Conservation (phyloP, 768 basidiomycete species). For the Boletus huronensis region DNA sequence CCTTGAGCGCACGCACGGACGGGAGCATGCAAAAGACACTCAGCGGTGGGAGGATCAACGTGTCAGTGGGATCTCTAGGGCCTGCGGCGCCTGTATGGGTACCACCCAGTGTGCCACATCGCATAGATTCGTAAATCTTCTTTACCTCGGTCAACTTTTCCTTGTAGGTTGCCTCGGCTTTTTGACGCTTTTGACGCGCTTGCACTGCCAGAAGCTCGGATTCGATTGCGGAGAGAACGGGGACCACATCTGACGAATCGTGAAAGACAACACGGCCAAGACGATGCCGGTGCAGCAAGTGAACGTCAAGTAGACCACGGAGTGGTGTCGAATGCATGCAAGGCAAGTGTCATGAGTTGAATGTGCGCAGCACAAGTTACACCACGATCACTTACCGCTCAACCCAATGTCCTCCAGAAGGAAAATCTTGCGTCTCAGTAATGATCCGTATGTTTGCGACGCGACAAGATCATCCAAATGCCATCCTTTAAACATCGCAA, state of each 20-base stretch:
- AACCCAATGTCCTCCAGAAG: constrained; percentile 38
- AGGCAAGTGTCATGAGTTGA: background rate
- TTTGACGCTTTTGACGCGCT: constrained; percentile 26
- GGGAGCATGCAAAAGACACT: constrained; percentile 49
- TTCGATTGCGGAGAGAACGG: constrained; percentile 22
- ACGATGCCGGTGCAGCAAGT: background rate
- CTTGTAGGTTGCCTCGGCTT: constrained; percentile 26
- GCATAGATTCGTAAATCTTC: constrained; percentile 45
- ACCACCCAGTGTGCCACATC: constrained; percentile 25
- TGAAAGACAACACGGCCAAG: background rate
- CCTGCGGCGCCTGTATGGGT: background rate
- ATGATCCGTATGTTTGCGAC: constrained; percentile 36
- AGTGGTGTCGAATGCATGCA: background rate
- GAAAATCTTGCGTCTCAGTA: constrained; percentile 37
- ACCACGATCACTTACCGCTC: constrained; percentile 32
- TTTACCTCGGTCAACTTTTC: constrained; percentile 35
- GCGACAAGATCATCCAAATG: constrained; percentile 39
- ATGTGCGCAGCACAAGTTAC: background rate
- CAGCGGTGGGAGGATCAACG: constrained; percentile 41
- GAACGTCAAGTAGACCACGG: background rate
- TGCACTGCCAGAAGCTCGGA: constrained; percentile 27
- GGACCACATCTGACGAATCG: constrained; percentile 16
- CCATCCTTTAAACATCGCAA: constrained; percentile 44
- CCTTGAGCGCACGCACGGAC: constrained; percentile 37
- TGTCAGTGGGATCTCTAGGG: background rate